Evolutionary conservation across 495 filamentous ascomycete species (phyloP).

Genomic region (Xylaria palmicola): DNA sequence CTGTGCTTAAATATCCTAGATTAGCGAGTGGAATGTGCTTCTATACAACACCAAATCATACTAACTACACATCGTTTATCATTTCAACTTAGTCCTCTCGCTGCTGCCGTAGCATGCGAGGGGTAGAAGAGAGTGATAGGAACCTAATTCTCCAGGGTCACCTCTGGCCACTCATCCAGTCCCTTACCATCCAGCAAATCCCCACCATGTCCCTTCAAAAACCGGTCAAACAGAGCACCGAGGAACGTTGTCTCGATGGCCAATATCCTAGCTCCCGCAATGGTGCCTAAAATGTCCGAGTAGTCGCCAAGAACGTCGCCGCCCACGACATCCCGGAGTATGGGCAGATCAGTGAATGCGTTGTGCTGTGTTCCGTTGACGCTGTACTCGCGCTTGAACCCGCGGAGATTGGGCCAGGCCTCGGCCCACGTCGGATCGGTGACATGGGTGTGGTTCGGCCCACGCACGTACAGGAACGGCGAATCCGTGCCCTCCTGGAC

Average conservation of each 20-base stretch:
- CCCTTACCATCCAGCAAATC: slow-evolving; percentile 17
- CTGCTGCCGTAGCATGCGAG: too few species aligned
- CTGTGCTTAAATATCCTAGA: too few species aligned
- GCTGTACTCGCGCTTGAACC: slow-evolving; percentile 19
- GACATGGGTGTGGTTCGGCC: neutral
- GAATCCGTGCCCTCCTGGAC: slow-evolving; percentile 14
- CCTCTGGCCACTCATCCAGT: slow-evolving; percentile 13
- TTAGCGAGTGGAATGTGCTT: too few species aligned
- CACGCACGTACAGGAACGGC: slow-evolving; percentile 12
- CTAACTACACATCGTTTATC: too few species aligned
- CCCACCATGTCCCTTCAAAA: slow-evolving; percentile 15
- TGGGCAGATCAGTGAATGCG: slow-evolving; percentile 11
- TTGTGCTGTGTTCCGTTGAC: slow-evolving; percentile 17
- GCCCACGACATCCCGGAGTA: slow-evolving; percentile 12
- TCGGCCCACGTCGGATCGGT: slow-evolving; percentile 10
- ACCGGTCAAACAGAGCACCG: slow-evolving; percentile 8
- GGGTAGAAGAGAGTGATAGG: neutral
- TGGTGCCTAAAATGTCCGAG: neutral
- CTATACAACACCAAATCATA: too few species aligned
- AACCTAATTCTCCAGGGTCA: neutral
- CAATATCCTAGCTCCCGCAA: slow-evolving; percentile 16
- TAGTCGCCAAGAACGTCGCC: neutral
- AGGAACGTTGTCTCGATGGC: slow-evolving; percentile 15
- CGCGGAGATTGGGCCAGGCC: slow-evolving; percentile 12
- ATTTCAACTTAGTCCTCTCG: too few species aligned